Evolutionary conservation across 129 eudicot species (phyloP).

Genomic region (Dittrichia graveolens): DNA sequence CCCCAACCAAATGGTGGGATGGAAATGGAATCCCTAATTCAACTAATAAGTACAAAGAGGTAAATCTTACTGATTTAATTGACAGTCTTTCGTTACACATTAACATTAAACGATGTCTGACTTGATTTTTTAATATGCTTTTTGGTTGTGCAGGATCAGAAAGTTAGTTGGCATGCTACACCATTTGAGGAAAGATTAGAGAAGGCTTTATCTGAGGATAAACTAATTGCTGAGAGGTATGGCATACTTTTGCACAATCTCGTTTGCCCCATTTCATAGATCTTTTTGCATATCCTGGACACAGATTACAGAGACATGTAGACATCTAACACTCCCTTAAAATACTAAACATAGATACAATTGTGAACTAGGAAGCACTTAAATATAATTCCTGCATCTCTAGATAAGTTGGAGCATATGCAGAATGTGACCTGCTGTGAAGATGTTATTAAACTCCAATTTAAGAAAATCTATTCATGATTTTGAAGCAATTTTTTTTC

Average conservation of each 20-base stretch:
- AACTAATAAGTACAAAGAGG: slow-evolving; percentile 94
- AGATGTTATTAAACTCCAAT: background rate
- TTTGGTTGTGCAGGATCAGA: slow-evolving; percentile 71
- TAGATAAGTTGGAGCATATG: background rate
- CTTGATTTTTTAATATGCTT: background rate
- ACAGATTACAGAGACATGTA: no score
- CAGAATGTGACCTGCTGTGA: background rate
- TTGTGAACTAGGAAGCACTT: background rate
- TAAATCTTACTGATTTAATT: slow-evolving; percentile 12
- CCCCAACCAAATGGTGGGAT: slow-evolving; percentile 75
- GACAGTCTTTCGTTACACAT: background rate
- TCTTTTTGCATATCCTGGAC: background rate
- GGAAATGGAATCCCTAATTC: slow-evolving; percentile 92
- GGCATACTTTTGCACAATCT: slow-evolving; percentile 11
- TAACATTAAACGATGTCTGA: slow-evolving; percentile 2
- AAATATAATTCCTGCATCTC: background rate
- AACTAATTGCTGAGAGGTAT: slow-evolving; percentile 64
- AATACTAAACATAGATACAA: background rate
- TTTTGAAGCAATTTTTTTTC: background rate
- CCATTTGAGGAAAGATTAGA: slow-evolving; percentile 95
- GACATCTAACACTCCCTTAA: no score
- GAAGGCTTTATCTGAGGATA: slow-evolving; percentile 83
- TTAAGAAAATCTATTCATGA: background rate
- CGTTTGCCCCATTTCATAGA: background rate
- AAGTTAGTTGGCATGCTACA: slow-evolving; percentile 95